Evolutionary conservation across 2,329 filamentous ascomycete genomes (phyloP).

Genomic region (Truncatella angustata): DNA sequence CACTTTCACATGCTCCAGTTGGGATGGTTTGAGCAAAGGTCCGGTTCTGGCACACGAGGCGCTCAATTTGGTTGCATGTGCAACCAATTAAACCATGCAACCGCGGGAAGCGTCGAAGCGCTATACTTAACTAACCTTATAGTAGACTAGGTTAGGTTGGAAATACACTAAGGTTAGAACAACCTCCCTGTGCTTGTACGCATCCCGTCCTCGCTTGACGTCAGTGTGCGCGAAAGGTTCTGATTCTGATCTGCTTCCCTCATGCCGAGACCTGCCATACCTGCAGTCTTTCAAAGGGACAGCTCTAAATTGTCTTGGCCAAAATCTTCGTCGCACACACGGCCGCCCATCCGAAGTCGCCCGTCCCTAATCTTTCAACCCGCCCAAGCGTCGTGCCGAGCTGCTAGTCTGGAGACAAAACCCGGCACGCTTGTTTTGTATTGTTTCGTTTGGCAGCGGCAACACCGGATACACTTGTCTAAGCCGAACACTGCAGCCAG

Average conservation of each 20-base stretch:
- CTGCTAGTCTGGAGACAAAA: no score
- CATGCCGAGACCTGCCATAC: not conserved
- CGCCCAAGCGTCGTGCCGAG: not conserved
- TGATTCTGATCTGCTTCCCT: not conserved
- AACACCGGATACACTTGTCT: not conserved
- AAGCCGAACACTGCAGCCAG: not conserved
- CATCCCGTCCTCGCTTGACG: not conserved
- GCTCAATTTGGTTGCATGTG: not conserved
- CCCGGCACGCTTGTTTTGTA: no score
- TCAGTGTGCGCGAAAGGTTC: slow-evolving; percentile 9
- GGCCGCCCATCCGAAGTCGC: not conserved
- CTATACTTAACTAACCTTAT: no score
- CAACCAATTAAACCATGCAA: not conserved
- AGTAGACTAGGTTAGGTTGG: no score
- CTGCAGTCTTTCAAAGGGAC: not conserved
- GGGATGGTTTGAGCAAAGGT: not conserved
- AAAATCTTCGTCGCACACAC: not conserved
- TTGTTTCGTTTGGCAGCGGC: not conserved
- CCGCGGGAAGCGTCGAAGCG: not conserved
- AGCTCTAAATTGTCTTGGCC: not conserved
- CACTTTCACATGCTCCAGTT: slow-evolving; percentile 20
- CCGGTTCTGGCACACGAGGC: not conserved
- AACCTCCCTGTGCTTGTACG: not conserved
- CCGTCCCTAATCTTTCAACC: no score
- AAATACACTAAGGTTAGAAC: no score